These are phyloP conservation scores for Russula emetica DNA, from an alignment of 768 basidiomycete genomes.

Conservation along the genomic window DNA sequence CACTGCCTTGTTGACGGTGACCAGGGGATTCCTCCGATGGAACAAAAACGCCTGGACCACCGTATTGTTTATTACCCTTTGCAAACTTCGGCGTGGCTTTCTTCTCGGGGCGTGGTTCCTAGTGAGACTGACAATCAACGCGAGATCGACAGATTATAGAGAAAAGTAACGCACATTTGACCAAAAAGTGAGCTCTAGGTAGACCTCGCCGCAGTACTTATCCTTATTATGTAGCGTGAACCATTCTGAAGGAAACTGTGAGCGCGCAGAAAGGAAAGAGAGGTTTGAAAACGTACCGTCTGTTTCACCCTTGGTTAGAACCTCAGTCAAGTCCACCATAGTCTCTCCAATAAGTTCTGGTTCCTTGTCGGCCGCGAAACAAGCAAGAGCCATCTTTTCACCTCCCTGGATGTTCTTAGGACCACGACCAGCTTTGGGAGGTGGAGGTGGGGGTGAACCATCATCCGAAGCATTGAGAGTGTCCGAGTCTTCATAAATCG, in stretches of 20 bases:
- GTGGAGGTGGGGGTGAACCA: slow-evolving; percentile 57
- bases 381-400: slow-evolving; percentile 70
- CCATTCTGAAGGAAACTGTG: slow-evolving; percentile 66
- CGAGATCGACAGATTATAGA: background rate
- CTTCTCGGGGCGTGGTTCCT: slow-evolving; percentile 81
- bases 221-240: slow-evolving; percentile 86
- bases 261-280: slow-evolving; percentile 12
- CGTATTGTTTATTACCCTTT: slow-evolving; percentile 59
- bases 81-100: slow-evolving; percentile 49
- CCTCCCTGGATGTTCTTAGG: slow-evolving; percentile 61
- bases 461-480: slow-evolving; percentile 16
- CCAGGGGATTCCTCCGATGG: slow-evolving; percentile 36
- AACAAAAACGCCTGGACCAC: slow-evolving; percentile 72
- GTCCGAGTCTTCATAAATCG: slow-evolving; percentile 72
- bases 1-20: slow-evolving; percentile 32
- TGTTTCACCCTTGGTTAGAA: slow-evolving; percentile 90
- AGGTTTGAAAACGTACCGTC: slow-evolving; percentile 62
- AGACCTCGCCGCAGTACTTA: slow-evolving; percentile 92
- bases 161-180: slow-evolving; percentile 62
- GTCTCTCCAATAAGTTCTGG: slow-evolving; percentile 94
- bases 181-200: slow-evolving; percentile 95
- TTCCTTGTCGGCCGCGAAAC: slow-evolving; percentile 95
- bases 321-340: slow-evolving; percentile 82
- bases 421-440: slow-evolving; percentile 52
- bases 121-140: slow-evolving; percentile 15